Conservation (phyloP, 192 early-diverging fungal species). For the Radiomyces spectabilis region DNA sequence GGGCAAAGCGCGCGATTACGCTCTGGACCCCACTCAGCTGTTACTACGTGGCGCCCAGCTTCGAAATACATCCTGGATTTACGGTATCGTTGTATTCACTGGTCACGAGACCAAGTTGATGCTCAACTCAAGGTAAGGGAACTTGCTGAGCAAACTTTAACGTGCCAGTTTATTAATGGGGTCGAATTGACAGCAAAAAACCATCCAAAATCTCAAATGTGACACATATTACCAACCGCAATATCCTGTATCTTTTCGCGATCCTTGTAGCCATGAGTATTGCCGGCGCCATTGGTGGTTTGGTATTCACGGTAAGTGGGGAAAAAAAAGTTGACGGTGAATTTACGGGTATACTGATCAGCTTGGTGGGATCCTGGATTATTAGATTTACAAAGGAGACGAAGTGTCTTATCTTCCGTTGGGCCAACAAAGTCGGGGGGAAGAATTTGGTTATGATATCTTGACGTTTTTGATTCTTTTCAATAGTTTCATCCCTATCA, state of each 20-base stretch:
- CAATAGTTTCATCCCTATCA: conserved; percentile 98
- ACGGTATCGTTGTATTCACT: conserved; percentile 90
- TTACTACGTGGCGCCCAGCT: conserved; percentile 89
- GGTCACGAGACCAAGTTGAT: conserved; percentile 98
- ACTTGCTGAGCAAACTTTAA: neutral
- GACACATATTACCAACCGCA: conserved; percentile 83
- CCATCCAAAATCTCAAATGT: conserved; percentile 92
- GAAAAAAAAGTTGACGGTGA: neutral
- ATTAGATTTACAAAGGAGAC: no score
- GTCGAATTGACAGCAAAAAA: conserved; percentile 46
- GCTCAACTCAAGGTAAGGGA: conserved; percentile 72
- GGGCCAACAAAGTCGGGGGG: conserved; percentile 6
- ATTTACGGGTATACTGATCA: no score
- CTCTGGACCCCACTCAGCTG: conserved; percentile 89
- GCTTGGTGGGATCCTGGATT: no score
- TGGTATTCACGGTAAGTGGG: conserved; percentile 45
- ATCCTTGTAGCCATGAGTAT: conserved; percentile 82
- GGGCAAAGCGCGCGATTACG: conserved; percentile 53
- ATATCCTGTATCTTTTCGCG: conserved; percentile 89
- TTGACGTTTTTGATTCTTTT: conserved; percentile 97
- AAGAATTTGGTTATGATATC: conserved; percentile 80
- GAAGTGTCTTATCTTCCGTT: conserved; percentile 38
- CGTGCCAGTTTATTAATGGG: neutral
- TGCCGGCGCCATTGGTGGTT: conserved; percentile 78
- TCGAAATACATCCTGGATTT: conserved; percentile 92